A percentile compares a stretch with the other conserved stretches of the same genome.
These are phyloP conservation scores for Colletotrichum endophyticum DNA, from an alignment of 2,329 filamentous ascomycete genomes.

Conservation along the genomic window DNA sequence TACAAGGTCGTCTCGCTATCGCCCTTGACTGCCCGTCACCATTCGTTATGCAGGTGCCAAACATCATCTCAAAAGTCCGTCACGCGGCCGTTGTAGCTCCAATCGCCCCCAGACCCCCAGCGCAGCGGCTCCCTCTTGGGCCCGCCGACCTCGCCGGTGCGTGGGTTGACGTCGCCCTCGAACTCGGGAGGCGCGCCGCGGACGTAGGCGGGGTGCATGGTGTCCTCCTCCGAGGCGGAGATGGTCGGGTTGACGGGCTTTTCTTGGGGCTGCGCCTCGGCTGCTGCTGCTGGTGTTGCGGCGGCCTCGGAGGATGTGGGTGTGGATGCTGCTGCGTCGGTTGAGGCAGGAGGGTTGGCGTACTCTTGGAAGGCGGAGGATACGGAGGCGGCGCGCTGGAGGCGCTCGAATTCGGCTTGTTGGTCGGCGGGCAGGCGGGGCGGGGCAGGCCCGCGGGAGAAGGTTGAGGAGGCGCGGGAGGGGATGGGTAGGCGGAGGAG, in stretches of 20 bases:
- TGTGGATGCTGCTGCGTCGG: no score
- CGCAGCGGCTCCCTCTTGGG: conserved; percentile 96
- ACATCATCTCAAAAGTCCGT: conserved; percentile 75
- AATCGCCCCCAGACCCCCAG: conserved; percentile 79
- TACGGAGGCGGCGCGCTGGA: conserved; percentile 69
- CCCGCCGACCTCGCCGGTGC: conserved; percentile 93
- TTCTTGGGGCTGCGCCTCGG: not conserved
- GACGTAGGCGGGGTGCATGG: conserved; percentile 69
- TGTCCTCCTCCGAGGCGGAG: conserved; percentile 44
- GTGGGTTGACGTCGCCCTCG: conserved; percentile 87
- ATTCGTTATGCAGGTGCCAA: no score
- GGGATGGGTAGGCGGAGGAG: not conserved
- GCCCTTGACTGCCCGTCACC: not conserved
- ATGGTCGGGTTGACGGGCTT: conserved; percentile 15
- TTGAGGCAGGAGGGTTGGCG: not conserved
- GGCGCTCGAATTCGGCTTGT: conserved; percentile 87
- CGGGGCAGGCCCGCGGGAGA: conserved; percentile 69
- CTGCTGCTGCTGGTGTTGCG: conserved; percentile 26
- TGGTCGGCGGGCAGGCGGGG: conserved; percentile 87
- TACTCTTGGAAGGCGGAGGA: conserved; percentile 43
- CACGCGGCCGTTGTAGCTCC: conserved; percentile 94
- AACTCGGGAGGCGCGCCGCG: conserved; percentile 89
- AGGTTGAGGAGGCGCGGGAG: conserved; percentile 39
- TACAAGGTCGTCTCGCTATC: not conserved
- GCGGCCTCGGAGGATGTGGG: conserved; percentile 19